Evolutionary conservation across 768 basidiomycete genomes (phyloP).

Genomic region (Lactarius pseudohatsudake): DNA sequence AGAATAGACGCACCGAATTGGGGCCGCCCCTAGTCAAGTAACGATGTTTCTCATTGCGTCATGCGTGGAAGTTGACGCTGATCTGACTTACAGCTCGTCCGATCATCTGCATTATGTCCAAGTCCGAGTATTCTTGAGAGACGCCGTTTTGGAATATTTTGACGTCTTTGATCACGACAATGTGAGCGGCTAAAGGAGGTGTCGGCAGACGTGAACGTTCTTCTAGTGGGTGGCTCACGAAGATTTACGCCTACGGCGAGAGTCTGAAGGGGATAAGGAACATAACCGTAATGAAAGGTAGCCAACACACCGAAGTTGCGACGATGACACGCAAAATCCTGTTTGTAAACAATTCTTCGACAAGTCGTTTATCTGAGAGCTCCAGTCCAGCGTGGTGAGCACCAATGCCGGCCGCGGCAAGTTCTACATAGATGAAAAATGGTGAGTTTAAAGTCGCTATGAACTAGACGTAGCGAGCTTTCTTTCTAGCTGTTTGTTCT

Average conservation of each 20-base stretch:
- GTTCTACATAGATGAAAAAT: constrained; percentile 40
- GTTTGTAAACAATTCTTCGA: constrained; percentile 71
- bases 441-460: not conserved
- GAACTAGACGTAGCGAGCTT: constrained; percentile 26
- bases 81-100: constrained; percentile 73
- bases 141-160: constrained; percentile 69
- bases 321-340: constrained; percentile 67
- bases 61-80: not conserved
- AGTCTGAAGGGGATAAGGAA: constrained; percentile 52
- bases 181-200: constrained; percentile 69
- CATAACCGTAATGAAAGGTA: not conserved
- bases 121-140: constrained; percentile 81
- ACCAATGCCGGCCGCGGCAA: constrained; percentile 76
- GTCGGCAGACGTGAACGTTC: constrained; percentile 2
- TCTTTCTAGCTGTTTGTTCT: constrained; percentile 69
- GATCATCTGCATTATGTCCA: constrained; percentile 96
- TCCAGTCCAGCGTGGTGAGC: constrained; percentile 90
- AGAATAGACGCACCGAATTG: constrained; percentile 66
- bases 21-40: constrained; percentile 66
- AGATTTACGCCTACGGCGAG: constrained; percentile 96
- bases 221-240: constrained; percentile 49
- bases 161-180: constrained; percentile 92
- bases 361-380: constrained; percentile 65
- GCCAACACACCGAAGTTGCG: constrained; percentile 71
- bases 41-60: not conserved